Conservation (phyloP, 192 early-diverging fungal species). For the Entophlyctis luteolus region DNA sequence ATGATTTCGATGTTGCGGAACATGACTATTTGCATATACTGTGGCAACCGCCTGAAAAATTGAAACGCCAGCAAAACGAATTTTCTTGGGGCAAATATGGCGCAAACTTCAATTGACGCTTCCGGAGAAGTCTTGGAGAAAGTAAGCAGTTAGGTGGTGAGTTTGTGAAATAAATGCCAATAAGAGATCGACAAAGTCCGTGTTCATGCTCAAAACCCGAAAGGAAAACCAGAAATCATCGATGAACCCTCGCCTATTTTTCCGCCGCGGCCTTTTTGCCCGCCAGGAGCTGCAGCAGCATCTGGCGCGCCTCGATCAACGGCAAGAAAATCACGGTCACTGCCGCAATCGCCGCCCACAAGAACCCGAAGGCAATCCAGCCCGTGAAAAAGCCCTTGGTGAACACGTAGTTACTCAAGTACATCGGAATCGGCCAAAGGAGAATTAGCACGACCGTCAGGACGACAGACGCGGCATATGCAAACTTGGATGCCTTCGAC, state of each 20-base stretch:
- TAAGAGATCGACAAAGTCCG: no score
- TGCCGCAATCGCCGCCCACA: constrained; percentile 58
- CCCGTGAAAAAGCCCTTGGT: constrained; percentile 62
- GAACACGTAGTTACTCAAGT: constrained; percentile 62
- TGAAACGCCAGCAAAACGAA: background rate
- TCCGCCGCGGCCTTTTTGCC: background rate
- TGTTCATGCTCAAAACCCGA: no score
- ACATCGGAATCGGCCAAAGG: constrained; percentile 72
- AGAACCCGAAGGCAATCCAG: constrained; percentile 62
- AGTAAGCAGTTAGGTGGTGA: no score
- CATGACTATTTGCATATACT: constrained; percentile 21
- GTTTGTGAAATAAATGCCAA: no score
- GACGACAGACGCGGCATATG: constrained; percentile 46
- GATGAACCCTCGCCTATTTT: no score
- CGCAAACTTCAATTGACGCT: no score
- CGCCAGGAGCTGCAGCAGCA: background rate
- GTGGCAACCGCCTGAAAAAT: constrained; percentile 14
- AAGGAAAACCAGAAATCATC: no score
- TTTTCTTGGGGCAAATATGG: no score
- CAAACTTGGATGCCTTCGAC: constrained; percentile 58
- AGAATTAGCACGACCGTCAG: constrained; percentile 59
- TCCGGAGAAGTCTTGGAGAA: no score
- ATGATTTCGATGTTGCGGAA: background rate
- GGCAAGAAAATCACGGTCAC: constrained; percentile 59
- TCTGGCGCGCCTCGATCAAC: constrained; percentile 38